These are phyloP conservation scores for Debaryomycetaceae sp. DNA, from an alignment of 1,139 yeast species.

Conservation along the genomic window DNA sequence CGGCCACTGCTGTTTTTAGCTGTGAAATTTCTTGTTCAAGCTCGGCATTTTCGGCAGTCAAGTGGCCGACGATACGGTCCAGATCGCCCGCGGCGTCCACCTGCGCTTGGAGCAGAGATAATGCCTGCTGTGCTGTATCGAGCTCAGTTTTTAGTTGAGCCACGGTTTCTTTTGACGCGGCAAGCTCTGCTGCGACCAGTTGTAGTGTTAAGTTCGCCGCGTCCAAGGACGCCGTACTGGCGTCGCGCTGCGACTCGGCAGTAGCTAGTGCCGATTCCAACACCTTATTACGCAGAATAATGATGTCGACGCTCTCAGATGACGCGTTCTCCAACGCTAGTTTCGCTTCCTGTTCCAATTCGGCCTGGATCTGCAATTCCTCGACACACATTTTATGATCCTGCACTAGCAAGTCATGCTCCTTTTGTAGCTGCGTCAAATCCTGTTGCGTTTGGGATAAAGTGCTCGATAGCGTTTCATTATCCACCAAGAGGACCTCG, in stretches of 20 bases:
- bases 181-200: background rate
- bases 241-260: constrained; percentile 23
- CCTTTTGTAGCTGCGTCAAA: constrained; percentile 18
- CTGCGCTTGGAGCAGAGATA: constrained; percentile 33
- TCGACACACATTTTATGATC: constrained; percentile 36
- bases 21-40: constrained; percentile 26
- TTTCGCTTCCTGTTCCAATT: constrained; percentile 26
- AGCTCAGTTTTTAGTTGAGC: constrained; percentile 16
- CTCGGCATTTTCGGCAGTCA: constrained; percentile 44
- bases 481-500: constrained; percentile 45
- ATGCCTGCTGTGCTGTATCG: constrained; percentile 25
- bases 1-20: constrained; percentile 36
- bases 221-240: constrained; percentile 1
- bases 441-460: constrained; percentile 23
- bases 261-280: constrained; percentile 29
- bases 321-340: constrained; percentile 8
- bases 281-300: constrained; percentile 19
- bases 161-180: background rate
- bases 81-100: constrained; percentile 33
- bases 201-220: no score
- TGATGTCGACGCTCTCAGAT: constrained; percentile 9
- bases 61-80: constrained; percentile 40
- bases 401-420: constrained; percentile 25
- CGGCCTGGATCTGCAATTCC: constrained; percentile 33
- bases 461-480: constrained; percentile 37